These are phyloP conservation scores for Malassezia pachydermatis DNA, from an alignment of 1,284 basidiomycete genomes.

Conservation along the genomic window DNA sequence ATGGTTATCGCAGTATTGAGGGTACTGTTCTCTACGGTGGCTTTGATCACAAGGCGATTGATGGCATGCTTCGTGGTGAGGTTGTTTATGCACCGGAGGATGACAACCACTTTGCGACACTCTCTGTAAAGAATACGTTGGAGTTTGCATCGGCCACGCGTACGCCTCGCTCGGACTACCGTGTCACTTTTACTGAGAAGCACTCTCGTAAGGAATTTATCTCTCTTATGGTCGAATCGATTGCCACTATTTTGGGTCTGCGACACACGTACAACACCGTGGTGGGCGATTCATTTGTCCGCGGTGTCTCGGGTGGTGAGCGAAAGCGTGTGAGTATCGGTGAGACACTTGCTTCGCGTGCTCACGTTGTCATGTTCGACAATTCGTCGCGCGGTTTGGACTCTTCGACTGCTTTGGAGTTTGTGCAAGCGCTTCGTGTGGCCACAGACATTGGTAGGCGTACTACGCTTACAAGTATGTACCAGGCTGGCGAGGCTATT, in stretches of 20 bases:
- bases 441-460: conserved; percentile 24
- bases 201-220: conserved; percentile 19
- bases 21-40: conserved; percentile 31
- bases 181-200: conserved; percentile 18
- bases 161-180: conserved; percentile 25
- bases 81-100: conserved; percentile 33
- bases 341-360: conserved; percentile 48
- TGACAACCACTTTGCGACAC: conserved; percentile 32
- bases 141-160: conserved; percentile 35
- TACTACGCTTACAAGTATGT: conserved; percentile 31
- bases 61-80: conserved; percentile 27
- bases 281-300: conserved; percentile 46
- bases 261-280: conserved; percentile 39
- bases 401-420: conserved; percentile 35
- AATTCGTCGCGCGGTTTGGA: conserved; percentile 41
- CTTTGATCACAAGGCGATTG: conserved; percentile 29
- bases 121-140: conserved; percentile 31
- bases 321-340: conserved; percentile 36
- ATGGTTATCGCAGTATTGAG: conserved; percentile 32
- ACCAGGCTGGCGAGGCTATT: conserved; percentile 39
- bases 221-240: conserved; percentile 25
- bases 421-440: conserved; percentile 32
- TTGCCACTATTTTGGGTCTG: conserved; percentile 35
- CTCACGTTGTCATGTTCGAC: conserved; percentile 30
- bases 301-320: conserved; percentile 51